Percentiles rank a stretch among this genome's conserved stretches.
Evolutionary conservation across 768 basidiomycete species (phyloP).

Genomic region (Mycena chlorophos): DNA sequence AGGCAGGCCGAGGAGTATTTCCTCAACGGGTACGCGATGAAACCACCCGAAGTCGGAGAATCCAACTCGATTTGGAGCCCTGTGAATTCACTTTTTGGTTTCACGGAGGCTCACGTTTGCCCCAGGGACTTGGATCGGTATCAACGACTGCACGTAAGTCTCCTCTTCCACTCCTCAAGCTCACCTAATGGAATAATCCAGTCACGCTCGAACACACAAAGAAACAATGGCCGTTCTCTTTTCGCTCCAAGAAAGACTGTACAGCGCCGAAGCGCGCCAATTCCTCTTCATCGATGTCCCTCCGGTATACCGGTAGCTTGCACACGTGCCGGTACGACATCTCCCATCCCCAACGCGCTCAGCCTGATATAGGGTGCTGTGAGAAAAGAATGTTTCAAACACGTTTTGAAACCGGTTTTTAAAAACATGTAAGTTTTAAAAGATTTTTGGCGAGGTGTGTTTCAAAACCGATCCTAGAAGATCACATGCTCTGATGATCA

Average conservation of each 20-base stretch:
- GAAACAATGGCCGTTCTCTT: constrained; percentile 39
- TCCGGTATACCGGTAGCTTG: constrained; percentile 52
- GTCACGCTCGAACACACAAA: constrained; percentile 24
- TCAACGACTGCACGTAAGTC: constrained; percentile 62
- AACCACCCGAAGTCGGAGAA: constrained; percentile 31
- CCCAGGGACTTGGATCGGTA: constrained; percentile 65
- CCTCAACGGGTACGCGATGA: constrained; percentile 37
- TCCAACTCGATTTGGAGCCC: constrained; percentile 36
- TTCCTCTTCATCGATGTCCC: constrained; percentile 65
- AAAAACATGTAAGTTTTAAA: no score
- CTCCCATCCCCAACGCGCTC: no score
- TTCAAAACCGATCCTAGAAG: no score
- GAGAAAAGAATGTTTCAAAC: no score
- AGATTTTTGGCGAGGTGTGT: no score
- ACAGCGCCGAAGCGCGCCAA: constrained; percentile 49
- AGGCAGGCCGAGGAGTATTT: constrained; percentile 31
- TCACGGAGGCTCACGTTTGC: not conserved
- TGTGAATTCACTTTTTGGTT: constrained; percentile 50
- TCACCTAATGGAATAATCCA: not conserved
- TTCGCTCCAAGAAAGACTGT: constrained; percentile 47
- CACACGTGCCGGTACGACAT: constrained; percentile 29
- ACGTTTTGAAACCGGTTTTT: no score
- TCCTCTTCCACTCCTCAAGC: not conserved
- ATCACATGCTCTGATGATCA: no score
- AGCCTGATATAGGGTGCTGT: no score